A percentile compares a stretch with the other conserved stretches of the same genome.
These are phyloP conservation scores for Petrea volubilis DNA, from an alignment of 257 asterid genomes.

Conservation along the genomic window DNA sequence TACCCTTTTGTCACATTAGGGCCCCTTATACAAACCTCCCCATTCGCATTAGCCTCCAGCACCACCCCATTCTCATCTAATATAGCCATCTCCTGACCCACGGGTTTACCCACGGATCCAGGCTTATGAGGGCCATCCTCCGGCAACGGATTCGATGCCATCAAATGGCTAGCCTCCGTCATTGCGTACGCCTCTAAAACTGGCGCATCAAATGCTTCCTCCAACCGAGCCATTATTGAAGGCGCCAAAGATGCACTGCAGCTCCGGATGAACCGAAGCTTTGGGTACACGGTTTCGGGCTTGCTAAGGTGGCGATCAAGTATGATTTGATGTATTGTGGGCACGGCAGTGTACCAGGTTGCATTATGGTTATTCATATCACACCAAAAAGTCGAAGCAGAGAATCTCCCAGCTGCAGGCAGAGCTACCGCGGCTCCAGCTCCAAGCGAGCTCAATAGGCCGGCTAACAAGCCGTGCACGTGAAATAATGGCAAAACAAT, in stretches of 20 bases:
- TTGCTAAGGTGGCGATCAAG: slow-evolving; percentile 70
- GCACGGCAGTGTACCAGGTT: slow-evolving; percentile 98
- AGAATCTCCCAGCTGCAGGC: slow-evolving; percentile 91
- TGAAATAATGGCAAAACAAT: slow-evolving; percentile 91
- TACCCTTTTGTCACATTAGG: slow-evolving; percentile 83
- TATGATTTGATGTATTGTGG: slow-evolving; percentile 92
- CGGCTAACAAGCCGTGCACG: slow-evolving; percentile 92
- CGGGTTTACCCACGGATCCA: slow-evolving; percentile 87
- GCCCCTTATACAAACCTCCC: slow-evolving; percentile 93
- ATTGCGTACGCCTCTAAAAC: slow-evolving; percentile 93
- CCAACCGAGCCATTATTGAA: slow-evolving; percentile 67
- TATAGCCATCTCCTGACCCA: slow-evolving; percentile 91
- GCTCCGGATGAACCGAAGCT: slow-evolving; percentile 92
- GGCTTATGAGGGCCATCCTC: slow-evolving; percentile 77
- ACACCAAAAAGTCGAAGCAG: slow-evolving; percentile 92
- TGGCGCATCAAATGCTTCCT: slow-evolving; percentile 84
- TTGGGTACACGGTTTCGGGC: slow-evolving; percentile 74
- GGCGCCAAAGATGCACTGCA: slow-evolving; percentile 99
- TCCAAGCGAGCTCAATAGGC: slow-evolving; percentile 76
- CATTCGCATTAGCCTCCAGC: slow-evolving; percentile 55
- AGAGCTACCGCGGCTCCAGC: slow-evolving; percentile 89
- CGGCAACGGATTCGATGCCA: slow-evolving; percentile 86
- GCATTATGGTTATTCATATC: slow-evolving; percentile 78
- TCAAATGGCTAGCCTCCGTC: slow-evolving; percentile 92
- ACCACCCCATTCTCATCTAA: slow-evolving; percentile 63